Evolutionary conservation across 2,329 filamentous ascomycete species (phyloP).

Genomic region (Metarhizium album): DNA sequence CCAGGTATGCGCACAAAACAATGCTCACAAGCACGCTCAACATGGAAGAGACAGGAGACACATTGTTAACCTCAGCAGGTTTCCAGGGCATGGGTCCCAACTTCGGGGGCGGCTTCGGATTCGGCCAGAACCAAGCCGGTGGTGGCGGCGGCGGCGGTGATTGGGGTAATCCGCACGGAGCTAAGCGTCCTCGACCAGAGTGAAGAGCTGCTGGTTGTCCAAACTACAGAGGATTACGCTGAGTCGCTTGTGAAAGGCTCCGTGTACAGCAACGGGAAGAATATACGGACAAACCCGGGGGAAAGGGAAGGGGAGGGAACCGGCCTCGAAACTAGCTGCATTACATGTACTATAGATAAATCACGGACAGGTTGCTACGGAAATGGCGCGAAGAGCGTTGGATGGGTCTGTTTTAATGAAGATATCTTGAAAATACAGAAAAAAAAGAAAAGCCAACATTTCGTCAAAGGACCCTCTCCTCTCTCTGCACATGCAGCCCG

Average conservation of each 20-base stretch:
- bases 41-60: neutral
- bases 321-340: neutral
- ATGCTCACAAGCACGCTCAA: neutral
- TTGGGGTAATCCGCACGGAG: constrained; percentile 71
- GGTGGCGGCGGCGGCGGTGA: constrained; percentile 37
- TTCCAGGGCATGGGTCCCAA: constrained; percentile 60
- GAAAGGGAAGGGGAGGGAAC: too few species aligned
- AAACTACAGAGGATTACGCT: neutral
- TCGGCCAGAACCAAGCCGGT: constrained; percentile 39
- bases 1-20: constrained; percentile 21
- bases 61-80: constrained; percentile 27
- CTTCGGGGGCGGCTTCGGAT: constrained; percentile 63
- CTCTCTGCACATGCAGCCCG: too few species aligned
- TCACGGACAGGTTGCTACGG: neutral
- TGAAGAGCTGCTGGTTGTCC: constrained; percentile 17
- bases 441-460: too few species aligned
- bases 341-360: constrained; percentile 8
- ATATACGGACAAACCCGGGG: neutral
- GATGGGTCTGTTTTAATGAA: neutral
- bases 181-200: constrained; percentile 69
- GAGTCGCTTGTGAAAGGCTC: neutral
- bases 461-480: too few species aligned
- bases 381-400: constrained; percentile 7
- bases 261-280: neutral
- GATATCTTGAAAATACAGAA: neutral